A percentile compares a stretch with the other conserved stretches of the same genome.
These are phyloP conservation scores for Colletotrichum sp. DNA, from an alignment of 2,329 filamentous ascomycete genomes.

Conservation along the genomic window DNA sequence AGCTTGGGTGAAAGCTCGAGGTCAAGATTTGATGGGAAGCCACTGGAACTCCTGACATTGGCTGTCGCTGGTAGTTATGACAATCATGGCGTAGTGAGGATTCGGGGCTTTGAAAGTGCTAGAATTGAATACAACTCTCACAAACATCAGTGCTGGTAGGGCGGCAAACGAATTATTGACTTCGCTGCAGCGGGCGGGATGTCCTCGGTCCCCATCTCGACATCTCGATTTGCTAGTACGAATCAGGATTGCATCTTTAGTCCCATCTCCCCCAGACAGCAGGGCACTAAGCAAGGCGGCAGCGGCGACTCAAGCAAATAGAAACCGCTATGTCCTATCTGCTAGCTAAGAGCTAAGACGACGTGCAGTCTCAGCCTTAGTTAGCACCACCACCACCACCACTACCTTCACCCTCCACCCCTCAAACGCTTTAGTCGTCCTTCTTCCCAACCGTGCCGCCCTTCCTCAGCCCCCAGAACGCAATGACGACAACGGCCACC, in stretches of 20 bases:
- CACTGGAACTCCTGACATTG: neutral
- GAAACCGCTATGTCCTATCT: neutral
- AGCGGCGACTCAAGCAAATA: neutral
- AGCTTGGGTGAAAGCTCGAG: neutral
- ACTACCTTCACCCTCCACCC: neutral
- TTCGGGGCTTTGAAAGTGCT: neutral
- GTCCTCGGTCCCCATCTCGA: neutral
- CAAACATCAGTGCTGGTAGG: neutral
- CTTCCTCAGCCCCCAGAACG: constrained; percentile 46
- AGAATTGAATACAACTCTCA: neutral
- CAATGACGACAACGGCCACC: constrained; percentile 41
- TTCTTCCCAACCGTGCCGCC: constrained; percentile 56
- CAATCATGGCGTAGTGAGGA: neutral
- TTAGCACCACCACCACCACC: neutral
- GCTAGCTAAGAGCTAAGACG: neutral
- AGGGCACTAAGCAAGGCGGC: neutral
- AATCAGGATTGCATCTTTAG: neutral
- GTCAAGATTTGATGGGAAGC: rapidly evolving
- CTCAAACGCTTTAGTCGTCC: constrained; percentile 1
- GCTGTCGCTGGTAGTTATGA: neutral
- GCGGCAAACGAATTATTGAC: neutral
- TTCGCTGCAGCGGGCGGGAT: neutral
- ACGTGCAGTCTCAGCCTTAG: neutral
- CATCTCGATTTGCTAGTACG: neutral
- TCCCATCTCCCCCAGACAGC: neutral